phyloP scores from a whole-genome alignment of 306 rosid genomes.

The Prunus mume region DNA sequence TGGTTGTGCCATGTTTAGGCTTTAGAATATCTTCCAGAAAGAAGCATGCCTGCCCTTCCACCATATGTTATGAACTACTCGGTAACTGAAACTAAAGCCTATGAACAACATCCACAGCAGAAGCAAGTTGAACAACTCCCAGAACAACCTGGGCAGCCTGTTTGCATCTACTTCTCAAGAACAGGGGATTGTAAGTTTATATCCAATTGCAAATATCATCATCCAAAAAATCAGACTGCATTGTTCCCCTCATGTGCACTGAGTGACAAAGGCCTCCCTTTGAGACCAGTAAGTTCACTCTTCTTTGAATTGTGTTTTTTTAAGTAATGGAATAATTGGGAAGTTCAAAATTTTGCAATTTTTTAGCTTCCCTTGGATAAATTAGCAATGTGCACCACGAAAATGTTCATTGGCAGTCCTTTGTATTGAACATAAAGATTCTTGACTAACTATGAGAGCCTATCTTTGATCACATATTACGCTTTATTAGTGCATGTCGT shows the following conservation, averaged over 20 bases:
- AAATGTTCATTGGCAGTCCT: too few species aligned
- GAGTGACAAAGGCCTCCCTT: slow-evolving; percentile 87
- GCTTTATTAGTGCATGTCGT: neutral
- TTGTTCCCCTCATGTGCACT: slow-evolving; percentile 51
- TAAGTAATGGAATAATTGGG: neutral
- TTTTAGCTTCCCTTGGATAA: neutral
- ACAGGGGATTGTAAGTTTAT: slow-evolving; percentile 84
- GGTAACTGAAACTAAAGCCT: slow-evolving; percentile 48
- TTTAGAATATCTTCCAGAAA: slow-evolving; percentile 51
- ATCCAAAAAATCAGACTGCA: slow-evolving; percentile 63
- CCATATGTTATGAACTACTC: slow-evolving; percentile 52
- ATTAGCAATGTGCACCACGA: neutral
- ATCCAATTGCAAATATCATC: slow-evolving; percentile 83
- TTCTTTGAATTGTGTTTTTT: neutral
- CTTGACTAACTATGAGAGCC: neutral
- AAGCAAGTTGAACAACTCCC: slow-evolving; percentile 57
- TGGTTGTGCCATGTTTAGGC: slow-evolving; percentile 43
- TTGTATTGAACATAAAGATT: too few species aligned
- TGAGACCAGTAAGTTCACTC: slow-evolving; percentile 48
- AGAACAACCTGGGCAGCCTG: slow-evolving; percentile 90
- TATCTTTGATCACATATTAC: neutral
- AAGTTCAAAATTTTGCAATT: too few species aligned
- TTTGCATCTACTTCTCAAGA: slow-evolving; percentile 74
- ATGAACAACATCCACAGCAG: slow-evolving; percentile 46
- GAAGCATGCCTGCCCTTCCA: slow-evolving; percentile 55